Conservation (phyloP, 2,329 filamentous ascomycete genomes). For the Coniochaeta sp. region DNA sequence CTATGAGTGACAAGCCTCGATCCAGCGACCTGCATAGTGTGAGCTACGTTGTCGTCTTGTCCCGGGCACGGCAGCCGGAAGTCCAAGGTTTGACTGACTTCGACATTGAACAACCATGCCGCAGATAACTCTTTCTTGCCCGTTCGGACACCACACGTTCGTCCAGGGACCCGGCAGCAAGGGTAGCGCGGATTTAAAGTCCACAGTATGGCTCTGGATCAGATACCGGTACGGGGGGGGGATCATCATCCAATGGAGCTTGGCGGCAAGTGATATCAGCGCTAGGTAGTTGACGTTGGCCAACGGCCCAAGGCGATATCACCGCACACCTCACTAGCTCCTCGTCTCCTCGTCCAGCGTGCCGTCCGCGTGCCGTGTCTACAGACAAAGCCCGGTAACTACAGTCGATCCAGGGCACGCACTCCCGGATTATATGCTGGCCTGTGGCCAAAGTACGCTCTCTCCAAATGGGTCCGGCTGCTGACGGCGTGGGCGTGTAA, state of each 20-base stretch:
- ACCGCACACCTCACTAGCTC: not conserved
- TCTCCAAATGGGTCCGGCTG: not conserved
- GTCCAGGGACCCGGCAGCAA: not conserved
- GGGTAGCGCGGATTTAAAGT: not conserved
- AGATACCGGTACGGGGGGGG: not conserved
- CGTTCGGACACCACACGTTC: not conserved
- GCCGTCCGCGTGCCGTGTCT: not conserved
- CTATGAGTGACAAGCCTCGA: not conserved
- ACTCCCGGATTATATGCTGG: not conserved
- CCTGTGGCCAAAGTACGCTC: not conserved
- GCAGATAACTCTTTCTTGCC: not conserved
- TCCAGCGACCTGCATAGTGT: not conserved
- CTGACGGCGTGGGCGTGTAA: not conserved
- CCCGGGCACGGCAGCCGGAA: not conserved
- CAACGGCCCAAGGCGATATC: not conserved
- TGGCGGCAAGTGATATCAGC: constrained; percentile 2
- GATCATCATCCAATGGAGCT: not conserved
- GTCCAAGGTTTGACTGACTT: not conserved
- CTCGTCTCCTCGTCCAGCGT: too few relatives aligned
- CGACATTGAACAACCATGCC: not conserved
- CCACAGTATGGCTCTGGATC: too few relatives aligned
- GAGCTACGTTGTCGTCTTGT: too few relatives aligned
- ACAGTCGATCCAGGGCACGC: not conserved
- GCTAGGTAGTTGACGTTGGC: not conserved
- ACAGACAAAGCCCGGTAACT: not conserved